Conservation (phyloP, 2,329 filamentous ascomycete species). For the Beauveria scarabaeidicola region DNA sequence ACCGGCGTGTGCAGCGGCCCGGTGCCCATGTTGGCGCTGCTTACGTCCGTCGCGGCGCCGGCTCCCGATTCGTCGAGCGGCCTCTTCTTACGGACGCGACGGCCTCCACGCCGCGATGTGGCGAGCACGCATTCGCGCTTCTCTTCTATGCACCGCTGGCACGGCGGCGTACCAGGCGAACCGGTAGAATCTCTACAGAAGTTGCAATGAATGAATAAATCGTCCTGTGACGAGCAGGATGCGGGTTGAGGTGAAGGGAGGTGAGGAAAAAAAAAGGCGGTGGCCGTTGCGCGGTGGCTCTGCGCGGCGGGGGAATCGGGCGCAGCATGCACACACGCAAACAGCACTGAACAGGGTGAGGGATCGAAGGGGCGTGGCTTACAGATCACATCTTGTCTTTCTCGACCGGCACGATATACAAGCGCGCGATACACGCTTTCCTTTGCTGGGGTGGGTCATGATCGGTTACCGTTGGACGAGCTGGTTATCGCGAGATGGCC, state of each 20-base stretch:
- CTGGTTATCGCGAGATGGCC: slow-evolving; percentile 6
- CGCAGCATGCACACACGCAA: neutral
- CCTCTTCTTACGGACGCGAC: slow-evolving; percentile 15
- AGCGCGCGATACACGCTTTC: slow-evolving; percentile 24
- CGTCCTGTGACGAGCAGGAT: neutral
- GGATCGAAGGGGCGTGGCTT: slow-evolving; percentile 11
- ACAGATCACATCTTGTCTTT: slow-evolving; percentile 26
- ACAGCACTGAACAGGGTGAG: neutral
- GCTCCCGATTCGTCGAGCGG: neutral
- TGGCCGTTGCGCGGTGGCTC: neutral
- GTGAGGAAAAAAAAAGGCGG: neutral
- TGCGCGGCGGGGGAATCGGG: neutral
- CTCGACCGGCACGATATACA: slow-evolving; percentile 24
- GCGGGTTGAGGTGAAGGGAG: too few relatives aligned
- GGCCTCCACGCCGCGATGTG: slow-evolving; percentile 31
- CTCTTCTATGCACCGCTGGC: slow-evolving; percentile 30
- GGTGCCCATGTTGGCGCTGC: neutral
- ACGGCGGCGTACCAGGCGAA: slow-evolving; percentile 27
- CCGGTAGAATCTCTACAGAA: slow-evolving; percentile 24
- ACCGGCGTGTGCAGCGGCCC: neutral
- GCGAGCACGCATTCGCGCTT: slow-evolving; percentile 31
- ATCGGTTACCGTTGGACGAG: neutral
- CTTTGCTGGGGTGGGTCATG: slow-evolving; percentile 13
- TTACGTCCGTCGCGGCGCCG: neutral
- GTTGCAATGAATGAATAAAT: neutral